Percentiles rank a stretch among this genome's conserved stretches.
Evolutionary conservation across 345 rosid species (phyloP).

Genomic region (Odontarrhena argentea): DNA sequence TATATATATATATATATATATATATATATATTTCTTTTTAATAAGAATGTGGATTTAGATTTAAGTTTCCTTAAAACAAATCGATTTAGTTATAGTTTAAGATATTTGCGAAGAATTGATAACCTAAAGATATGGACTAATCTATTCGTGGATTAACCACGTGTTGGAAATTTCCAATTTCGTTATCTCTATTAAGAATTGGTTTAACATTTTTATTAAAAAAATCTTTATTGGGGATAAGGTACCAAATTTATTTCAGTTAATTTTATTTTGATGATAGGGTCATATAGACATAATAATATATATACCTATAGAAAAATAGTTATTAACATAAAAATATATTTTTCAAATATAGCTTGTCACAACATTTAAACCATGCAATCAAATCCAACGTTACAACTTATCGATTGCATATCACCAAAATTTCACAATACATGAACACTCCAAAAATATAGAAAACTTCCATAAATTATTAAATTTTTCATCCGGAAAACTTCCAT

Average conservation of each 20-base stretch:
- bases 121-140: not conserved
- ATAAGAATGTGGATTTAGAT: not conserved
- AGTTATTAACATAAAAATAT: not conserved
- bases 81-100: not conserved
- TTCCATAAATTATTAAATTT: not conserved
- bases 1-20: no score
- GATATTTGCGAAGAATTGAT: not conserved
- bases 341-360: constrained; percentile 1
- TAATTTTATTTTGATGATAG: not conserved
- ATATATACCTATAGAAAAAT: not conserved
- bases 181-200: no score
- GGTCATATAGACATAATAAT: not conserved
- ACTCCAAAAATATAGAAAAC: not conserved
- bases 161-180: not conserved
- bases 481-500: not conserved
- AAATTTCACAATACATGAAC: constrained; percentile 1
- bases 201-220: no score
- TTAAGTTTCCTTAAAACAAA: not conserved
- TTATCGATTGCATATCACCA: constrained; percentile 5
- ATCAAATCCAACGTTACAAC: constrained; percentile 23
- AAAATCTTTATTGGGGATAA: no score
- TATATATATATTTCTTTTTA: no score
- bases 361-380: constrained; percentile 22
- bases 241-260: not conserved
- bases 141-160: not conserved